Evolutionary conservation across 2,329 filamentous ascomycete species (phyloP), one percentile per base, ranked within the genome.

Genomic region (Cordyceps fumosorosea): DNA sequence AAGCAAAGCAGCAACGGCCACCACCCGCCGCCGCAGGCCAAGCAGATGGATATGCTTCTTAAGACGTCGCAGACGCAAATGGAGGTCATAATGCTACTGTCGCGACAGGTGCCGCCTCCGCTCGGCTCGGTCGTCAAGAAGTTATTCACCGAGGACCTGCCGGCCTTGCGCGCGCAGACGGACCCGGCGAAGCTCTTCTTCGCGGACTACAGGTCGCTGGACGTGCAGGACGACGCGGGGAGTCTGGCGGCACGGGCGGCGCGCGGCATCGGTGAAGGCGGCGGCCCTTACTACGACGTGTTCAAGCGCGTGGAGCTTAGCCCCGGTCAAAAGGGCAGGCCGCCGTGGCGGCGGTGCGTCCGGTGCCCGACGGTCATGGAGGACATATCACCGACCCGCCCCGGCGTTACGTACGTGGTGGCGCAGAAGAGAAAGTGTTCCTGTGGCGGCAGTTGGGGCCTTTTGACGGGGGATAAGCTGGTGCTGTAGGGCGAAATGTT

Each of bases 101-200:
- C 75, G 2, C 73, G 74, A 7, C 72, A 74, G 47, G 81, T 80
- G 42, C 78, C 80, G 11, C 71, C 75, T 1, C 71, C 74, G 1
- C 83, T 86, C 67, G 72, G 80, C 29, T 70, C 77, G 18, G 83
- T 89, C 42, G 80, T 91, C n/a, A 83, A 86, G 65, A 84, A 83
- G 60, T 81, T 88, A 63, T 86, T 93, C 63, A 79, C 80, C 37
- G 77, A 78, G 32, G 82, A 86, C 52, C 74, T 91, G 32, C 78
- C 78, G 0, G 77, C 79, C 22, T 81, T 93, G 60, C 80, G 83
- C 47, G 77, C 77, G 5, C 79, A 82, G 60, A 80, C 87, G 12
- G 85, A 95, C 66, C 81, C 85, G 32, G 83, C 87, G 11, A 81
- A 81, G 64, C 79, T 96, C 55, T 90, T 89, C 75, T 89, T 91